A percentile compares a stretch with the other conserved stretches of the same genome.
Evolutionary conservation across 2,329 filamentous ascomycete genomes (phyloP).

Genomic region (Epichloe festucae): DNA sequence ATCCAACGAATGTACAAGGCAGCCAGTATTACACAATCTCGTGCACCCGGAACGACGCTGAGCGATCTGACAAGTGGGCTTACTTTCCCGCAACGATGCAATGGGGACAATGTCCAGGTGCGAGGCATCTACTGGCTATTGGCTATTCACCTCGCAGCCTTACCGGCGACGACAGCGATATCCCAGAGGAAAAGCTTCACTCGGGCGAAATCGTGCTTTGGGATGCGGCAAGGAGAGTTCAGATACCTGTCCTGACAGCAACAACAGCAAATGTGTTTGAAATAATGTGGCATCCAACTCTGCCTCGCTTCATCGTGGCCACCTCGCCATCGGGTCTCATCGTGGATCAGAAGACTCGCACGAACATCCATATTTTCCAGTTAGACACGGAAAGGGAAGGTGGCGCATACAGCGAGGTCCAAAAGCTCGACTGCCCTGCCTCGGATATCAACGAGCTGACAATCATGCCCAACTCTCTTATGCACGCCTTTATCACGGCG

Average conservation of each 20-base stretch:
- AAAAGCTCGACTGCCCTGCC: constrained; percentile 45
- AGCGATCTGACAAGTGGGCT: constrained; percentile 38
- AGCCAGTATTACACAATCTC: constrained; percentile 28
- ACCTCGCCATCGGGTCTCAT: constrained; percentile 39
- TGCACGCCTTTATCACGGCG: constrained; percentile 42
- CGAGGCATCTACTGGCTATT: constrained; percentile 41
- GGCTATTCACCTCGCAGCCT: constrained; percentile 49
- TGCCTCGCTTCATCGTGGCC: constrained; percentile 41
- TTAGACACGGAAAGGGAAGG: constrained; percentile 14
- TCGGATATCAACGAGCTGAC: constrained; percentile 51
- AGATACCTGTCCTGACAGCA: constrained; percentile 35
- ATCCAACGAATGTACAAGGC: constrained; percentile 20
- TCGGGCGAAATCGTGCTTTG: constrained; percentile 49
- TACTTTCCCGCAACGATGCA: constrained; percentile 52
- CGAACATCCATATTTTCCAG: constrained; percentile 45
- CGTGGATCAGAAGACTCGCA: constrained; percentile 31
- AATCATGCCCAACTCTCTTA: constrained; percentile 39
- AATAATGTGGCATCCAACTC: constrained; percentile 46
- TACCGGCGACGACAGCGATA: constrained; percentile 39
- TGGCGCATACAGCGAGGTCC: constrained; percentile 28
- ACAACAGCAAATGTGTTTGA: constrained; percentile 51
- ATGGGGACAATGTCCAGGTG: constrained; percentile 37
- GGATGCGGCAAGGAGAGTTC: constrained; percentile 32
- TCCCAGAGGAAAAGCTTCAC: constrained; percentile 43
- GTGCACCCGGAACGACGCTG: constrained; percentile 24